Evolutionary conservation across 2,329 filamentous ascomycete genomes (phyloP).

Genomic region (Penicillium sp.): DNA sequence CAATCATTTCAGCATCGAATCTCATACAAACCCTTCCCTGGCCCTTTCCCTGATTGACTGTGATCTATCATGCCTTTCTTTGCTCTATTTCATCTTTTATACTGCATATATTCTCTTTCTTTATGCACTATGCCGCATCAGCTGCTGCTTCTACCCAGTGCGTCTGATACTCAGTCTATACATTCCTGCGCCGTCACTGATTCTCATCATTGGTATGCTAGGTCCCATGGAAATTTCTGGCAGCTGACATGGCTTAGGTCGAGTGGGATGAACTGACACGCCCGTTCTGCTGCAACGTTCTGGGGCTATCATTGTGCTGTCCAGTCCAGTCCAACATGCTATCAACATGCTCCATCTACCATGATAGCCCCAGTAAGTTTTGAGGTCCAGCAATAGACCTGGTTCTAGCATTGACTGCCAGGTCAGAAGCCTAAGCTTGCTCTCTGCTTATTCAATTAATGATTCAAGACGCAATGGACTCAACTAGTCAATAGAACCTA

Average conservation of each 20-base stretch:
- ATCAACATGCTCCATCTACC: neutral
- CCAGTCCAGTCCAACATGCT: too few relatives aligned
- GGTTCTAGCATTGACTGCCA: neutral
- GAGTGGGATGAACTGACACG: neutral
- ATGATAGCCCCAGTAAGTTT: too few relatives aligned
- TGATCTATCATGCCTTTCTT: neutral
- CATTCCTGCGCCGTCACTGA: neutral
- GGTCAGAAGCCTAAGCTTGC: neutral
- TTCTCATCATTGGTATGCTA: too few relatives aligned
- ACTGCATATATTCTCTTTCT: neutral
- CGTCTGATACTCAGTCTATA: neutral
- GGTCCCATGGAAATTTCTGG: neutral
- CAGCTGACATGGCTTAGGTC: neutral
- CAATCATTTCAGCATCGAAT: conserved; percentile 35
- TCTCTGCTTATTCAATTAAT: neutral
- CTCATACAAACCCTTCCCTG: conserved; percentile 20
- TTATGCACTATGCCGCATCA: neutral
- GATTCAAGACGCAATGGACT: neutral
- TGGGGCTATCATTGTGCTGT: too few relatives aligned
- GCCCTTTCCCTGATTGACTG: conserved; percentile 2
- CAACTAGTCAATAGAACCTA: neutral
- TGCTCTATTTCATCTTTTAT: neutral
- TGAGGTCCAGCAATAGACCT: too few relatives aligned
- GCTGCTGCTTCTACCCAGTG: neutral
- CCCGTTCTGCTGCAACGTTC: neutral